phyloP scores from a whole-genome alignment of 2,329 filamentous ascomycete genomes.

The Aaosphaeria arxii region DNA sequence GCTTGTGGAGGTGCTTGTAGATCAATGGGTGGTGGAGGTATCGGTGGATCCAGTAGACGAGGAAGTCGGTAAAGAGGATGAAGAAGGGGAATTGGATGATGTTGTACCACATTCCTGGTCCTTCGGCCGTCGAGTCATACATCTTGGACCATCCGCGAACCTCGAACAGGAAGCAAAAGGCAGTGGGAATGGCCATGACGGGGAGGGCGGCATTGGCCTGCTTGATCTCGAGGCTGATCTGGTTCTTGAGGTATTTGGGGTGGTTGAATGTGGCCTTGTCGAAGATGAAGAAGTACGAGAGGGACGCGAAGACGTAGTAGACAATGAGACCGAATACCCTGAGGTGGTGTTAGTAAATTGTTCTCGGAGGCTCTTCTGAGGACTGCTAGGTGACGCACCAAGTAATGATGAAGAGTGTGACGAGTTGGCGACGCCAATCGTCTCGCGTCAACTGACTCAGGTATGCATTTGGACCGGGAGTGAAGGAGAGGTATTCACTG shows the following conservation, averaged over 20 bases:
- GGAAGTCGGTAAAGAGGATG: slow-evolving; percentile 82
- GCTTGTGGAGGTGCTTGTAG: slow-evolving; percentile 92
- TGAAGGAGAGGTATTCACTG: slow-evolving; percentile 64
- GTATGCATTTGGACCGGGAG: slow-evolving; percentile 74
- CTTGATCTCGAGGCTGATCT: slow-evolving; percentile 79
- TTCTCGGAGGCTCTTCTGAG: background rate
- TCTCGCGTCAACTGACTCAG: slow-evolving; percentile 75
- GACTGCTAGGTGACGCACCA: slow-evolving; percentile 56
- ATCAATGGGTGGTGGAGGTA: slow-evolving; percentile 74
- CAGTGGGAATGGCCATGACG: slow-evolving; percentile 76
- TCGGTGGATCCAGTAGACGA: slow-evolving; percentile 90
- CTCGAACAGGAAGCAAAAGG: slow-evolving; percentile 77
- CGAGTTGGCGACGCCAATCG: slow-evolving; percentile 69
- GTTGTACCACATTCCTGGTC: slow-evolving; percentile 75
- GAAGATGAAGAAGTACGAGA: slow-evolving; percentile 87
- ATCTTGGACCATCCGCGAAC: slow-evolving; percentile 82
- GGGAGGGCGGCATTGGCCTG: slow-evolving; percentile 78
- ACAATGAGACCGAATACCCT: slow-evolving; percentile 83
- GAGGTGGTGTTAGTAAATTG: slow-evolving; percentile 1
- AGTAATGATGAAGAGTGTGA: slow-evolving; percentile 78
- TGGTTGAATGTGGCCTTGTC: slow-evolving; percentile 87
- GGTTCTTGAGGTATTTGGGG: slow-evolving; percentile 93
- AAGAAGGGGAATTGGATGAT: slow-evolving; percentile 83
- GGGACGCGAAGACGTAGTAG: slow-evolving; percentile 79
- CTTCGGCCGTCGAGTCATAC: slow-evolving; percentile 75